Base-by-base conservation (phyloP, 768 basidiomycete genomes). In the Coprinellus micaceus region DNA sequence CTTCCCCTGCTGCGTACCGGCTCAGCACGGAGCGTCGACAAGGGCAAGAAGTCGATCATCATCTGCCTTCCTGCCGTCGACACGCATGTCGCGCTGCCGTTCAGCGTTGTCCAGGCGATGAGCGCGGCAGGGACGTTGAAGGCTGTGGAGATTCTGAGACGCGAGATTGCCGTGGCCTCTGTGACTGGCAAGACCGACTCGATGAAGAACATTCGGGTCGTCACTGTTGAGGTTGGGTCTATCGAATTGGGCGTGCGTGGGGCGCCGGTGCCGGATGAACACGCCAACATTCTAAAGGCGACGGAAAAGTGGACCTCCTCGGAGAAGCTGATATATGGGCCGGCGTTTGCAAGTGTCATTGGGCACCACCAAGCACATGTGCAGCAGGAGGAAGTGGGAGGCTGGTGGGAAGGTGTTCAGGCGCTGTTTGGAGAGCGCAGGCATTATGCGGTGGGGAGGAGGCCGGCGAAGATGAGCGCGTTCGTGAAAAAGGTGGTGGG, bases 261-360 rank as follows among this genome's bases (percentile, higher is more conserved):
- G 2, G 60, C 62, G 53, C 53, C 57, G 30, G 54, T 64, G 21
- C 61, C 68, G 22, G 26, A 43, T 17, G 28, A 33, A 17, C 66
- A 73, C 4, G 67, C 70, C 43, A 75, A 72, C 39, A 66, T 75
- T 29, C 74, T 75, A 64, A 77, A 77, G 63, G 72, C 81, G 2
- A 88, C 84, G 78, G 81, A 84, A 56, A 77, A 78, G 40, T 92
- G 90, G 90, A 89, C 82, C 6, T 77, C 83, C 7, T 84, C 86
- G 5, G 89, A 91, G 68, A 86, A 83, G 63, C 64, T 82, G 39
- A 81, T 85, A 15, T 92, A 92, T 65, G 88, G 87, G 1, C 71
- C 83, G 10, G 88, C 88, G 10, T 88, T 88, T 67, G 77, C 75
- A 36, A 74, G 84, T 10, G 67, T 78, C 6, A 21, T 68, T 77